Percentiles rank a stretch among this genome's conserved stretches.
phyloP scores from a whole-genome alignment of 2,329 filamentous ascomycete species.

The Colletotrichum acutatum region DNA sequence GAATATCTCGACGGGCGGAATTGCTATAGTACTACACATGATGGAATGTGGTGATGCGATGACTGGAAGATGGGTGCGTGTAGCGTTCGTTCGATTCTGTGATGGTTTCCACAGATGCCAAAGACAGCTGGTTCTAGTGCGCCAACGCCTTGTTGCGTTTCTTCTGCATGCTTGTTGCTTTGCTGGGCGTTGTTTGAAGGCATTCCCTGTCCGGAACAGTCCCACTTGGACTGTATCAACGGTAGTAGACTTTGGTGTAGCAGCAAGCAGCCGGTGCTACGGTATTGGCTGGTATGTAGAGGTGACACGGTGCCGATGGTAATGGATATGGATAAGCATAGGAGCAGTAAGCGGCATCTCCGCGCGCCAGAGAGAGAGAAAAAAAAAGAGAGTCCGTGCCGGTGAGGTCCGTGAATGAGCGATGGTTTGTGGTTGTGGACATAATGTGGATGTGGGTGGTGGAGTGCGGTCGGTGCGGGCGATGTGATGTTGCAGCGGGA shows the following conservation, averaged over 20 bases:
- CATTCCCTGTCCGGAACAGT: constrained; percentile 19
- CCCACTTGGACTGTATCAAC: background rate
- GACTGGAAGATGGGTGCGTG: background rate
- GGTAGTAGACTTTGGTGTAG: background rate
- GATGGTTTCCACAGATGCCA: background rate
- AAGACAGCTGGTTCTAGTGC: background rate
- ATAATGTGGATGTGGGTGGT: background rate
- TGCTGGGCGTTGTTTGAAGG: constrained; percentile 14
- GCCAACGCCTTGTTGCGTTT: background rate
- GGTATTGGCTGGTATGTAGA: background rate
- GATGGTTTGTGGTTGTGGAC: background rate
- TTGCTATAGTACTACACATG: background rate
- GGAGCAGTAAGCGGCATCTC: constrained; percentile 21
- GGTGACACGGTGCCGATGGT: background rate
- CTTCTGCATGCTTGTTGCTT: background rate
- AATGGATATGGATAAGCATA: constrained; percentile 4
- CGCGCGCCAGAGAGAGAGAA: background rate
- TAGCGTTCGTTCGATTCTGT: no score
- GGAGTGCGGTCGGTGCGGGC: constrained; percentile 2
- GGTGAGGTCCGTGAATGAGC: background rate
- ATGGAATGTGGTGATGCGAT: background rate
- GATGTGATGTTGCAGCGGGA: constrained; percentile 18
- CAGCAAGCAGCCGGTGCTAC: background rate
- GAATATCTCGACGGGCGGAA: background rate
- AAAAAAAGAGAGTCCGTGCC: constrained; percentile 5